Evolutionary conservation across 257 asterid species (phyloP).

Genomic region (Solanum appendiculatum): DNA sequence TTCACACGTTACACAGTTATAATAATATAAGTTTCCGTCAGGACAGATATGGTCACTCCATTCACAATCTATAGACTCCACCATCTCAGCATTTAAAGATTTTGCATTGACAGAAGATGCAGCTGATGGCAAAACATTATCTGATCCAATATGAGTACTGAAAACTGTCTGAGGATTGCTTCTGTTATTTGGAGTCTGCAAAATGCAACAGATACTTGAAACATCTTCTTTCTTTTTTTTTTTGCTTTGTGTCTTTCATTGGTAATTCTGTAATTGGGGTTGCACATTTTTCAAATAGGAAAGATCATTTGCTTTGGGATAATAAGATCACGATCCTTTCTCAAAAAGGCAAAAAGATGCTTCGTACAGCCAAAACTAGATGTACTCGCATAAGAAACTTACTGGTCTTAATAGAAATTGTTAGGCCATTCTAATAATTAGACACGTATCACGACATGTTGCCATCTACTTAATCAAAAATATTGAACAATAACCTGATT

Average conservation of each 20-base stretch:
- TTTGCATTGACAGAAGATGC: slow-evolving; percentile 17
- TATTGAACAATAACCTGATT: neutral
- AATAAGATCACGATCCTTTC: neutral
- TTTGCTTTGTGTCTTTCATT: neutral
- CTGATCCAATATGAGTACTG: slow-evolving; percentile 16
- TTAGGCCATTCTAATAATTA: neutral
- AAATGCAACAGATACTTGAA: neutral
- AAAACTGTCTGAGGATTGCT: slow-evolving; percentile 23
- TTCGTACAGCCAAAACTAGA: neutral
- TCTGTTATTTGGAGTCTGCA: slow-evolving; percentile 42
- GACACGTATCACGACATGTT: neutral
- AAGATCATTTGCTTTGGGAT: neutral
- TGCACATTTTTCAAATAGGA: neutral
- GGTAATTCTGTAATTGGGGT: neutral
- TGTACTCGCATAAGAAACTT: neutral
- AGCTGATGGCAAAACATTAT: slow-evolving; percentile 14
- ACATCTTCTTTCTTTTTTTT: neutral
- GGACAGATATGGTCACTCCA: slow-evolving; percentile 97
- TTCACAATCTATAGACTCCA: slow-evolving; percentile 50
- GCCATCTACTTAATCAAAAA: neutral
- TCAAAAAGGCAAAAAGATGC: neutral
- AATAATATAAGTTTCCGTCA: slow-evolving; percentile 69
- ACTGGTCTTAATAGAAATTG: neutral
- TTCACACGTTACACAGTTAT: slow-evolving; percentile 73
- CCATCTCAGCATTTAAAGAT: slow-evolving; percentile 21